Conservation (phyloP, 345 rosid genomes). For the Gynandropsis gynandra region DNA sequence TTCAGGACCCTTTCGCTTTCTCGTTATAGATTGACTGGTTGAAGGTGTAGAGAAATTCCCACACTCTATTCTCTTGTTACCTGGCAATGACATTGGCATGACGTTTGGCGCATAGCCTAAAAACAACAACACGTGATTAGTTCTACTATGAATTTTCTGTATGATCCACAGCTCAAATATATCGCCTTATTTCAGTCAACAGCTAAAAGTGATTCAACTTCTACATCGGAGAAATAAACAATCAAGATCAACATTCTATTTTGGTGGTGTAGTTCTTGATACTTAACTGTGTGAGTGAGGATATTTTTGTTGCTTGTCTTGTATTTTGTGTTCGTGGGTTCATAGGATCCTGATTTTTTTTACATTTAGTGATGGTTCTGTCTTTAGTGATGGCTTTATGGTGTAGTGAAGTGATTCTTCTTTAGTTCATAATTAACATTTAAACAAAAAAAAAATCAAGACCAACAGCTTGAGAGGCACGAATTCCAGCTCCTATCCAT, state of each 20-base stretch:
- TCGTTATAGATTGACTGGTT: conserved; percentile 27
- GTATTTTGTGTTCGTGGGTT: no score
- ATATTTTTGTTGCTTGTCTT: no score
- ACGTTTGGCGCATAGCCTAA: conserved; percentile 35
- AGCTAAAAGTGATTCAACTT: neutral
- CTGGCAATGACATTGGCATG: conserved; percentile 31
- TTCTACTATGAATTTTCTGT: no score
- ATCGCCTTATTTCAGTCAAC: no score
- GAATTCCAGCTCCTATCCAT: neutral
- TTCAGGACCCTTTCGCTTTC: conserved; percentile 43
- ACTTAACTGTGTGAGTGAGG: no score
- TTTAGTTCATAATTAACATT: no score
- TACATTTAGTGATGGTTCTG: no score
- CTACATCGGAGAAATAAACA: neutral
- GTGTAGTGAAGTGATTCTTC: no score
- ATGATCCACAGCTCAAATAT: no score
- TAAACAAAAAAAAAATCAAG: neutral
- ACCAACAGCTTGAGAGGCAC: neutral
- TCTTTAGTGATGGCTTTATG: no score
- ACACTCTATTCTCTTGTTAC: conserved; percentile 23
- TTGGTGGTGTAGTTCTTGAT: no score
- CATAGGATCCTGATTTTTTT: no score
- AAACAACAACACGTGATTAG: neutral
- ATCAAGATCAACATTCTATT: neutral
- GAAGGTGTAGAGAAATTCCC: conserved; percentile 26